These are phyloP conservation scores for Cnidoscolus chayamansa DNA, from an alignment of 441 rosid genomes.

Conservation along the genomic window DNA sequence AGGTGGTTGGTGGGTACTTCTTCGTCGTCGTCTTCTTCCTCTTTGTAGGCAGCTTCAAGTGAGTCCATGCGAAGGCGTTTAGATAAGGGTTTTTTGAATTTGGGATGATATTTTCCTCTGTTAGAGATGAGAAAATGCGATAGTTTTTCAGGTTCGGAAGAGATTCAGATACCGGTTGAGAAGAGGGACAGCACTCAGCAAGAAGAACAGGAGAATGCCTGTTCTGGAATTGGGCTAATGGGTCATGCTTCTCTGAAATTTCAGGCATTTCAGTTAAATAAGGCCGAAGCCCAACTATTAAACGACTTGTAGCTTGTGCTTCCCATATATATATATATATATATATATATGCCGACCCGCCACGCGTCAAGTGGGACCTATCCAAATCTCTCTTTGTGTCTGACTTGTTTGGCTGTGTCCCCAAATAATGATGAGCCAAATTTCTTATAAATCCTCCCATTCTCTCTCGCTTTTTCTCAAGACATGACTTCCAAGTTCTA, in stretches of 20 bases:
- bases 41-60: slow-evolving; percentile 38
- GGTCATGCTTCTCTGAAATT: too few species aligned
- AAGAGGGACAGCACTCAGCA: too few species aligned
- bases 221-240: too few species aligned
- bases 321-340: too few species aligned
- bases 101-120: too few species aligned
- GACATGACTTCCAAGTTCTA: not conserved
- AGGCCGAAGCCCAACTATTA: not conserved
- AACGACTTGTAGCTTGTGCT: not conserved
- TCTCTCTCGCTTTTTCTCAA: slow-evolving; percentile 3
- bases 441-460: not conserved
- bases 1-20: not conserved
- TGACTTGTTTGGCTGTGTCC: not conserved
- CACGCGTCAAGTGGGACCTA: slow-evolving; percentile 12
- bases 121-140: too few species aligned
- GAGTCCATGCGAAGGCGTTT: slow-evolving; percentile 39
- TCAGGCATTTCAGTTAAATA: not conserved
- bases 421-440: not conserved
- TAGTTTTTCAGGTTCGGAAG: too few species aligned
- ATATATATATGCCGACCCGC: not conserved
- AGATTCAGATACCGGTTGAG: too few species aligned
- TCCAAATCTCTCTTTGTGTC: not conserved
- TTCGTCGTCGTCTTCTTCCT: slow-evolving; percentile 27
- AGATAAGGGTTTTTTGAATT: too few species aligned
- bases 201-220: too few species aligned